phyloP scores from a whole-genome alignment of 1,284 basidiomycete species.

The Macrocystidia cucumis region DNA sequence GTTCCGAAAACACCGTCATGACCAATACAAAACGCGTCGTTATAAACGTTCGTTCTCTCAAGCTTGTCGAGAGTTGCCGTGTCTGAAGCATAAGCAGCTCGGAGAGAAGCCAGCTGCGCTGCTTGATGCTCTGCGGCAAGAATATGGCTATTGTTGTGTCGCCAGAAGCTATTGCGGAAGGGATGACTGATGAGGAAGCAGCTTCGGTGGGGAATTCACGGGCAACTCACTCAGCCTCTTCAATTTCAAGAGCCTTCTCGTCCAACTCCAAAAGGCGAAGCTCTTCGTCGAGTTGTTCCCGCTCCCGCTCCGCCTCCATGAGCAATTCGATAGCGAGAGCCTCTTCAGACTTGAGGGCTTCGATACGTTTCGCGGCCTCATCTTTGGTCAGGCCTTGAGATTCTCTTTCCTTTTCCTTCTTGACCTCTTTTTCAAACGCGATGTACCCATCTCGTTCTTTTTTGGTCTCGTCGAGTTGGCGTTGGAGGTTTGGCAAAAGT shows the following conservation, averaged over 20 bases:
- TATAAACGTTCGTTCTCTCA: conserved; percentile 94
- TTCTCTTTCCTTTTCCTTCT: conserved; percentile 65
- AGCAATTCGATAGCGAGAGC: conserved; percentile 65
- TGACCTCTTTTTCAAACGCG: conserved; percentile 83
- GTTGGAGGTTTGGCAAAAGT: conserved; percentile 70
- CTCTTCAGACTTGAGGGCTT: conserved; percentile 73
- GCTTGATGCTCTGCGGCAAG: conserved; percentile 58
- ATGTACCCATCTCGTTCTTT: conserved; percentile 91
- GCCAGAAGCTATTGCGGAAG: conserved; percentile 66
- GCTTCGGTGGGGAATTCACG: neutral
- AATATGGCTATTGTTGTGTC: conserved; percentile 65
- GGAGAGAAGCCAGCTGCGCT: conserved; percentile 62
- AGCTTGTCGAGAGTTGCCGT: conserved; percentile 76
- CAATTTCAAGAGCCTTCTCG: conserved; percentile 67
- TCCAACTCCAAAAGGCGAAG: conserved; percentile 64
- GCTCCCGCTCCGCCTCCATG: conserved; percentile 66
- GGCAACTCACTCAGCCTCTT: conserved; percentile 68
- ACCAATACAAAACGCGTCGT: conserved; percentile 97
- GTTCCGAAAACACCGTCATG: conserved; percentile 93
- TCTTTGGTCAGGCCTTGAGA: conserved; percentile 50
- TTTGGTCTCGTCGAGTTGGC: conserved; percentile 84
- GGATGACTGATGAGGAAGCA: neutral
- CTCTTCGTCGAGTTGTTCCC: conserved; percentile 69
- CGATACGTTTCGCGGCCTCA: conserved; percentile 65
- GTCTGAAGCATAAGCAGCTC: conserved; percentile 72